Evolutionary conservation across 306 rosid species (phyloP).

Genomic region (Benincasa hispida): DNA sequence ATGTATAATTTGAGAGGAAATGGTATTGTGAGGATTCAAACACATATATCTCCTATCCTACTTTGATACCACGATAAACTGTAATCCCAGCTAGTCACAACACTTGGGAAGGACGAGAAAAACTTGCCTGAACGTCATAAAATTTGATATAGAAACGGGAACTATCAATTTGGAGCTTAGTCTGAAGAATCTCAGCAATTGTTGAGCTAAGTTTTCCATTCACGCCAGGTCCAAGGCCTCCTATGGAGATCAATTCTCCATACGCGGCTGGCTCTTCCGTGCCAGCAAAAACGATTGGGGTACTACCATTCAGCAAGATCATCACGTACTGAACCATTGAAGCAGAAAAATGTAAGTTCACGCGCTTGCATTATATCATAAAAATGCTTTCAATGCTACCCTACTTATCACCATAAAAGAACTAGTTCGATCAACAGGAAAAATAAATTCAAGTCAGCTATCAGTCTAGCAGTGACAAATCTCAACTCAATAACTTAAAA

Average conservation of each 20-base stretch:
- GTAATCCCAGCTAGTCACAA: background rate
- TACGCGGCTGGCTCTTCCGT: conserved; percentile 92
- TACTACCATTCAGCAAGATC: conserved; percentile 78
- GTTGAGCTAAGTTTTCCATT: conserved; percentile 82
- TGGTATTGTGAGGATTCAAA: background rate
- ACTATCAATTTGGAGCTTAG: conserved; percentile 66
- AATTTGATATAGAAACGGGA: conserved; percentile 87
- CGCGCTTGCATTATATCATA: background rate
- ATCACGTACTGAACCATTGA: conserved; percentile 61
- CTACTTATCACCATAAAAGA: background rate
- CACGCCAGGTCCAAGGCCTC: conserved; percentile 71
- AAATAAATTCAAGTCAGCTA: background rate
- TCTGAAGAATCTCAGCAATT: conserved; percentile 79
- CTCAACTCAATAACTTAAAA: background rate
- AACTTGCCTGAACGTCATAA: conserved; percentile 57
- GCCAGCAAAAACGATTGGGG: conserved; percentile 75
- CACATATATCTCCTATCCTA: background rate
- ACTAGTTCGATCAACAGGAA: background rate
- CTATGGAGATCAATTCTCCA: conserved; percentile 81
- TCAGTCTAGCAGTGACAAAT: background rate
- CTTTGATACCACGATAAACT: background rate
- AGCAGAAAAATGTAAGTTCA: conserved; percentile 3
- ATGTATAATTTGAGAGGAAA: background rate
- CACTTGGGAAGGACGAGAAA: background rate
- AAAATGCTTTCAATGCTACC: background rate